Evolutionary conservation across 805 yeast species (phyloP), one percentile per base, ranked within the genome.

Genomic region (Nakazawaea sp.): DNA sequence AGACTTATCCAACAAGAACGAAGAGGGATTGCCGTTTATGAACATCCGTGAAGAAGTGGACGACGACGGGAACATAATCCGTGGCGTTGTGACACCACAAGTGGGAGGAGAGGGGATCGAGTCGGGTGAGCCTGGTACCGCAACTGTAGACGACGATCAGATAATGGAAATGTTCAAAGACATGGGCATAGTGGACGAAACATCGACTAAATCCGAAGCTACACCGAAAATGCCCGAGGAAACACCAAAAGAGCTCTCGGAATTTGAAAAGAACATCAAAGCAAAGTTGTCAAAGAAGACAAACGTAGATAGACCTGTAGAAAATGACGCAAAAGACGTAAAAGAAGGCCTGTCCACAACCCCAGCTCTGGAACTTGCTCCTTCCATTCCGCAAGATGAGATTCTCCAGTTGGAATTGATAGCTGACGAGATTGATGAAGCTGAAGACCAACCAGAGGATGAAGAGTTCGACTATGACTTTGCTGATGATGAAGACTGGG

Each of bases 21-120:
- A 63, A 13, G 78, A 72, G 15, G 75, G 69, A 1, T 49, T 77
- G 4, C 83, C 82, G 1, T 65, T 80, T 28, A 75, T 83, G 70
- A 90, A 84, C 42, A 86, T 87, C 17, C 65, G 75, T 38, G 96
- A 88, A 50, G 81, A 76, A 35, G 53, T 88, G 17, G 95, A 88
- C 55, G 95, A 83, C 2, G 78, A 81, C 18, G 96, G 83, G 0
- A 79, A 83, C 44, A 64, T 83, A 1, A 52, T 82, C 3, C 53
- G 49, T 28, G 52, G 72, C 9, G 35, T 55, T n/a, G 66, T 64
- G 6, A 60, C 52, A 26, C 66, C 68, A 1, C 60, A 65, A 18
- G 48, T 59, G 19, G 50, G 55, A 7, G 44, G 49, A 18, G 45
- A 52, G 29, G 51, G 46, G 31, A 36, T 19, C 10, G 33, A 42